A percentile compares a stretch with the other conserved stretches of the same genome.
These are phyloP conservation scores for Taphrina wiesneri DNA, from an alignment of 1,139 yeast species.

Conservation along the genomic window DNA sequence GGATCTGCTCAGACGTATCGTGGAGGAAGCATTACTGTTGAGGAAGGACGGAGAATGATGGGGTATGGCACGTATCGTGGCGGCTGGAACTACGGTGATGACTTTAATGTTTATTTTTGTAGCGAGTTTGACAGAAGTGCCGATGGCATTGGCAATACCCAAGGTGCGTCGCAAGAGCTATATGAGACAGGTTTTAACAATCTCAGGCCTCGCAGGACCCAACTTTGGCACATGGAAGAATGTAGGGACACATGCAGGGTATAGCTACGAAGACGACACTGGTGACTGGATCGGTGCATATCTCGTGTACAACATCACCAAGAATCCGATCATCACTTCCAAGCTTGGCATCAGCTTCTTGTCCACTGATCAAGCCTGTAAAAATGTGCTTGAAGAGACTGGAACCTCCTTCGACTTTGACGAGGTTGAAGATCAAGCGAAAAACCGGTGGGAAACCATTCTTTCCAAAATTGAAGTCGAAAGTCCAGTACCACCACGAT, in stretches of 20 bases:
- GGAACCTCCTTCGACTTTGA: slow-evolving; percentile 18
- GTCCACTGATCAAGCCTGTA: slow-evolving; percentile 14
- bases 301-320: slow-evolving; percentile 24
- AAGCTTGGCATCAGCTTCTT: slow-evolving; percentile 27
- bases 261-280: slow-evolving; percentile 21
- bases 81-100: slow-evolving; percentile 29
- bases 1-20: slow-evolving; percentile 33
- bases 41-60: background rate
- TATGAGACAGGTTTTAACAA: background rate
- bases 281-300: slow-evolving; percentile 32
- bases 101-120: slow-evolving; percentile 28
- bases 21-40: slow-evolving; percentile 23
- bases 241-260: slow-evolving; percentile 28
- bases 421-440: background rate
- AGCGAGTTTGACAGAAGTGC: slow-evolving; percentile 26
- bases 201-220: slow-evolving; percentile 18
- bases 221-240: slow-evolving; percentile 32
- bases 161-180: slow-evolving; percentile 1
- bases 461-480: slow-evolving; percentile 6
- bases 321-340: slow-evolving; percentile 16
- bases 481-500: slow-evolving; percentile 16
- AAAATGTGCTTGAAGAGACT: slow-evolving; percentile 10
- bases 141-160: slow-evolving; percentile 29
- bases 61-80: slow-evolving; percentile 31
- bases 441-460: background rate